These are phyloP conservation scores for Microbotryum silenes-acaulis DNA, from an alignment of 1,284 basidiomycete genomes.

Conservation along the genomic window DNA sequence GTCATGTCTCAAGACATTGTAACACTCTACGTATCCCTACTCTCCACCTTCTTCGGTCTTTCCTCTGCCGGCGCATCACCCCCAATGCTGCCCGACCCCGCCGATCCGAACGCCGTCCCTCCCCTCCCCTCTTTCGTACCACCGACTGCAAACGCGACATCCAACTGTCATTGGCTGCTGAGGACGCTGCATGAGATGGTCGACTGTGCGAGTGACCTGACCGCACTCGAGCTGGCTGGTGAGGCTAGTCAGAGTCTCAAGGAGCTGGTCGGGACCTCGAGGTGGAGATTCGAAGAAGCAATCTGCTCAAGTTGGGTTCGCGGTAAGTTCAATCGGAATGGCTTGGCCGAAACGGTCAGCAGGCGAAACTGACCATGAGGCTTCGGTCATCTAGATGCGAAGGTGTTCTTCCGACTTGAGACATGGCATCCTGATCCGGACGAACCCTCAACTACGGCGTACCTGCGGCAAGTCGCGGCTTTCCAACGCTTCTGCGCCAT, in stretches of 20 bases:
- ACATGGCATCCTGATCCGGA: constrained; percentile 63
- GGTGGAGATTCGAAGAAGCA: constrained; percentile 82
- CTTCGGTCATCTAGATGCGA: constrained; percentile 57
- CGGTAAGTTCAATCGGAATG: constrained; percentile 48
- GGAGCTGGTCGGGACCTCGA: constrained; percentile 66
- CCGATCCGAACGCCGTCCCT: constrained; percentile 18
- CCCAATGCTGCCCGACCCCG: constrained; percentile 42
- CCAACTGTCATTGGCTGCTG: constrained; percentile 70
- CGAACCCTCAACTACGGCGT: constrained; percentile 46
- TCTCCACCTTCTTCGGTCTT: constrained; percentile 84
- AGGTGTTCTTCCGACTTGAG: constrained; percentile 75
- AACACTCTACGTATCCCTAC: constrained; percentile 72
- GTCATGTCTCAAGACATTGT: constrained; percentile 88
- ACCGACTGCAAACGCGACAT: constrained; percentile 66
- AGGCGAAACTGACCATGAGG: constrained; percentile 3
- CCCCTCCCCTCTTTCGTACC: constrained; percentile 61
- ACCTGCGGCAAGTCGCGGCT: constrained; percentile 63
- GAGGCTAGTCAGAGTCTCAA: constrained; percentile 63
- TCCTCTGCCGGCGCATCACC: constrained; percentile 57
- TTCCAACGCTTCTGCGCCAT: constrained; percentile 79
- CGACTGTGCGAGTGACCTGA: constrained; percentile 76
- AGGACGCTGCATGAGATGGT: constrained; percentile 73
- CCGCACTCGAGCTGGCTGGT: constrained; percentile 66
- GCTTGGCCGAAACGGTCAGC: not conserved
- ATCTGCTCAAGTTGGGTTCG: constrained; percentile 72